Conservation (phyloP, 1,139 yeast genomes). For the Sugiyamaella xylanicola region DNA sequence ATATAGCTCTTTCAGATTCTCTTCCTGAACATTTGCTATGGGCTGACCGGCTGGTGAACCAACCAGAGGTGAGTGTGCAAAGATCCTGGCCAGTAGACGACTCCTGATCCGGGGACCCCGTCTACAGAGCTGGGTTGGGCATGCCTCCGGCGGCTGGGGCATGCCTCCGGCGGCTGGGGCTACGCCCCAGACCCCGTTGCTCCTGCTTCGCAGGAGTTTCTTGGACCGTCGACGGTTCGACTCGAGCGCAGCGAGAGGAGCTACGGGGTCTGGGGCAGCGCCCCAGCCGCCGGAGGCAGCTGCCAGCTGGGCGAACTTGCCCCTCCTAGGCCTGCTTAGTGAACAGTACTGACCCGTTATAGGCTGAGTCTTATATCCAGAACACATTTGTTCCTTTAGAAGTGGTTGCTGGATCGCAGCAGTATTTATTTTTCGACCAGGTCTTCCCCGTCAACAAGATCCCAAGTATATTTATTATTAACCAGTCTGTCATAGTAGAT, state of each 20-base stretch:
- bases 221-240: background rate
- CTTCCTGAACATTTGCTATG: conserved; percentile 2
- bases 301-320: no score
- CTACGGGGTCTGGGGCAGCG: background rate
- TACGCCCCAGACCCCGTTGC: background rate
- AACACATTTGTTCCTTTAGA: conserved; percentile 47
- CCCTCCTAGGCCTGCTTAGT: no score
- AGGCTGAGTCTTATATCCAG: conserved; percentile 5
- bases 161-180: background rate
- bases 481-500: conserved; percentile 51
- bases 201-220: background rate
- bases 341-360: background rate
- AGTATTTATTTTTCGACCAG: conserved; percentile 53
- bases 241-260: background rate
- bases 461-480: conserved; percentile 56
- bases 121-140: no score
- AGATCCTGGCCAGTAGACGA: no score
- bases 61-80: conserved; percentile 11
- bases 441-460: conserved; percentile 50
- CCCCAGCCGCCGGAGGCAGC: background rate
- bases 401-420: conserved; percentile 50
- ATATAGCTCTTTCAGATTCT: background rate
- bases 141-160: no score
- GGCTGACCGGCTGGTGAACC: conserved; percentile 6
- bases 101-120: background rate